Evolutionary conservation across 768 basidiomycete species (phyloP).

Genomic region (Mycena vitilis): DNA sequence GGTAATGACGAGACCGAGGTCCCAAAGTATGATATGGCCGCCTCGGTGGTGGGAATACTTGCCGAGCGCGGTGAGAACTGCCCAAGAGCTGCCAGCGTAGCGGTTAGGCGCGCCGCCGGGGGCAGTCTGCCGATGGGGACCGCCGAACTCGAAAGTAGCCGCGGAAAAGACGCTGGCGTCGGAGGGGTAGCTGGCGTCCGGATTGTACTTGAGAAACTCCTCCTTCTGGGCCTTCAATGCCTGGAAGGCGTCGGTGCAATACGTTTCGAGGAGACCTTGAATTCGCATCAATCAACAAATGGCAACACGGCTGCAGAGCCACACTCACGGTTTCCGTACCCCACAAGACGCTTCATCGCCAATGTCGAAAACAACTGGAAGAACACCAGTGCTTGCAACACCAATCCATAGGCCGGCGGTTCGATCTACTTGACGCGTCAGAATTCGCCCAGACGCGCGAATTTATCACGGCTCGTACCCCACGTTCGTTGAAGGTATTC

Average conservation of each 20-base stretch:
- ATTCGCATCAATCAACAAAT: not conserved
- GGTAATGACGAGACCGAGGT: not conserved
- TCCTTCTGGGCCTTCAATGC: not conserved
- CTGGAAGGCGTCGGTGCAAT: not conserved
- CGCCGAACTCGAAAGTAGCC: not conserved
- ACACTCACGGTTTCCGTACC: conserved; percentile 6
- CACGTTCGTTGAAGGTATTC: not conserved
- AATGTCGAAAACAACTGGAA: not conserved
- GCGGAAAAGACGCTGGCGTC: conserved; percentile 5
- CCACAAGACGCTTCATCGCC: not conserved
- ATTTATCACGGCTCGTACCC: not conserved
- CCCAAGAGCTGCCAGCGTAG: not conserved
- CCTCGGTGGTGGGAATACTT: not conserved
- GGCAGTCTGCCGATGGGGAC: not conserved
- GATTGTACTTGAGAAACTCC: not conserved
- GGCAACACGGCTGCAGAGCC: not conserved
- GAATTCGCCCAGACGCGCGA: not conserved
- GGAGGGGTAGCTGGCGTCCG: not conserved
- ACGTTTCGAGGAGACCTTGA: not conserved
- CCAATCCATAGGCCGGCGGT: no score
- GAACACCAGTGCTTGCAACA: not conserved
- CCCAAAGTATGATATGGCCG: conserved; percentile 1
- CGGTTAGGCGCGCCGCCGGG: not conserved
- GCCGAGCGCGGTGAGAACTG: not conserved
- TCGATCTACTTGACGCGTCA: not conserved